Evolutionary conservation across 2,329 filamentous ascomycete species (phyloP).

Genomic region (Nigrospora oryzae): DNA sequence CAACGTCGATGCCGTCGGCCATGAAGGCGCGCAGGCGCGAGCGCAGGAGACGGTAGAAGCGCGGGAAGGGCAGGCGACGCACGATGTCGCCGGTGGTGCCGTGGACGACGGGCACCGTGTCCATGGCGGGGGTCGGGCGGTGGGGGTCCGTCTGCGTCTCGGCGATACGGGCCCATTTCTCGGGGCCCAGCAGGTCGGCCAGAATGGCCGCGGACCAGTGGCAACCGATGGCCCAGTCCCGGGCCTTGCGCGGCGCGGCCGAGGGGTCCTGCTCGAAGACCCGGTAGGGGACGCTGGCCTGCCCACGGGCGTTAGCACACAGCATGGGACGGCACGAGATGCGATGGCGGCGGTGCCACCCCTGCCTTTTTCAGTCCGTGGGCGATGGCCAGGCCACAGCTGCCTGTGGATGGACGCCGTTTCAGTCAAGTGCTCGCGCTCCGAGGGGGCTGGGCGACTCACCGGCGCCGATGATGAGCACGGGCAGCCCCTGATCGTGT

Average conservation of each 20-base stretch:
- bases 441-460: neutral
- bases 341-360: neutral
- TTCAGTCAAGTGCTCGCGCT: neutral
- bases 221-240: conserved; percentile 16
- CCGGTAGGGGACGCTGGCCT: conserved; percentile 14
- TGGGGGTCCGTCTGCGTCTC: conserved; percentile 10
- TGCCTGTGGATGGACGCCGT: conserved; percentile 6
- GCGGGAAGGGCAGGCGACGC: conserved; percentile 5
- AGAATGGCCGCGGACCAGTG: conserved; percentile 13
- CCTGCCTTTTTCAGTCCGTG: conserved; percentile 13
- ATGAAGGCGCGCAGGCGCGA: conserved; percentile 26
- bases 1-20: conserved; percentile 23
- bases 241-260: conserved; percentile 6
- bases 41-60: conserved; percentile 14
- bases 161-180: conserved; percentile 11
- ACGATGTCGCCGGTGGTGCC: conserved; percentile 12
- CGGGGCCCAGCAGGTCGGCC: conserved; percentile 9
- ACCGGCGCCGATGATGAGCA: conserved; percentile 17
- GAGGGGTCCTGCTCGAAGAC: conserved; percentile 12
- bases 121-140: conserved; percentile 3
- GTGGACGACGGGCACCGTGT: conserved; percentile 8
- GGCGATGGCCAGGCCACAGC: conserved; percentile 13
- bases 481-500: conserved; percentile 6
- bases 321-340: neutral
- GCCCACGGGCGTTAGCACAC: neutral